A percentile compares a stretch with the other conserved stretches of the same genome.
Evolutionary conservation across 208 protist genomes (phyloP).

Genomic region (Leishmania braziliensis): DNA sequence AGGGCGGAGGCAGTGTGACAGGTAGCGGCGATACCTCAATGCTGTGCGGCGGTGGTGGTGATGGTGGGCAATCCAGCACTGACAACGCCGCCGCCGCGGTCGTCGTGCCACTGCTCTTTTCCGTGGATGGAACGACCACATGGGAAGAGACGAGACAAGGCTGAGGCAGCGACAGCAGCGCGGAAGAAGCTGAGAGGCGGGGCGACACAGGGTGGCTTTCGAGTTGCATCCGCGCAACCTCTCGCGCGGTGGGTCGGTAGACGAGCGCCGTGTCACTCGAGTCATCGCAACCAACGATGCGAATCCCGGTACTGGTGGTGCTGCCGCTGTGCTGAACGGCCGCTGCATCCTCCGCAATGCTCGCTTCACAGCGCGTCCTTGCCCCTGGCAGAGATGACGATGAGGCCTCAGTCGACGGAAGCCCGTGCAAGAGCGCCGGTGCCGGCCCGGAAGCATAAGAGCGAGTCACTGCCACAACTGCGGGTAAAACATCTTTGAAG

Average conservation of each 20-base stretch:
- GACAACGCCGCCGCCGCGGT: neutral
- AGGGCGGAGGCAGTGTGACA: neutral
- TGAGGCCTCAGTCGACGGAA: neutral
- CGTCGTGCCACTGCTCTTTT: neutral
- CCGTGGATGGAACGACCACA: neutral
- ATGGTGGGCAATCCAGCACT: neutral
- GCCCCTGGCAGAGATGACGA: neutral
- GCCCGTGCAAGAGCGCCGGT: slow-evolving; percentile 8
- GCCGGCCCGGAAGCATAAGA: slow-evolving; percentile 6
- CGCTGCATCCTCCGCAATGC: neutral
- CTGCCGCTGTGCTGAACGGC: neutral
- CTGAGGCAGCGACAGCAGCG: neutral
- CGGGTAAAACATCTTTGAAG: slow-evolving; percentile 13
- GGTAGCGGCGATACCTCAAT: slow-evolving; percentile 7
- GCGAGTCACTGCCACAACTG: slow-evolving; percentile 9
- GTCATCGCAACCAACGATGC: neutral
- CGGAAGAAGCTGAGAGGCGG: neutral
- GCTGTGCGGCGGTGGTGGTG: slow-evolving; percentile 1
- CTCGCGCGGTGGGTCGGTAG: slow-evolving; percentile 9
- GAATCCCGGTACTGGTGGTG: neutral
- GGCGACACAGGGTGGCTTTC: neutral
- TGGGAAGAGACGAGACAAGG: neutral
- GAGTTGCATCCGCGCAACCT: slow-evolving; percentile 1
- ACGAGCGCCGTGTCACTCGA: neutral
- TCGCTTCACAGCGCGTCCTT: neutral